Percentiles rank a stretch among this genome's conserved stretches.
Conservation (phyloP, 2,329 filamentous ascomycete genomes). For the Colletotrichum coccodes region DNA sequence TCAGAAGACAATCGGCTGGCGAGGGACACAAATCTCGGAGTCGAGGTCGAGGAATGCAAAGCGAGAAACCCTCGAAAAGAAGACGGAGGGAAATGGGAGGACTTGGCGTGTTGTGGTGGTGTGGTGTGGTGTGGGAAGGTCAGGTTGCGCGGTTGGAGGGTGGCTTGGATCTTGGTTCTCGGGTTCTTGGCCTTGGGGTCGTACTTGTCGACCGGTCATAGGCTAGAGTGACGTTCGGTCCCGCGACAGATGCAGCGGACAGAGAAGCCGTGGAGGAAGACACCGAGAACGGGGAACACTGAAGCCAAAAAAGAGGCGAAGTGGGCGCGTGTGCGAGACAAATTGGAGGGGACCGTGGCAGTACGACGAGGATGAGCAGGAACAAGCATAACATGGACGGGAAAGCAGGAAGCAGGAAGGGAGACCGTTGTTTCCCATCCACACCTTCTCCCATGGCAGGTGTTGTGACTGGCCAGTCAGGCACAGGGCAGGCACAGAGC, state of each 20-base stretch:
- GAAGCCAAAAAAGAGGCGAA: not conserved
- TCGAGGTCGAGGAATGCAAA: not conserved
- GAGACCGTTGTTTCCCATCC: slow-evolving; percentile 15
- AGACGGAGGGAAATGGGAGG: not conserved
- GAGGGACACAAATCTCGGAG: not conserved
- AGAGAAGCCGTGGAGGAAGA: not conserved
- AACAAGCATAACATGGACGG: not conserved
- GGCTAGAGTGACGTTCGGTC: not conserved
- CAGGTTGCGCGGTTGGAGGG: not conserved
- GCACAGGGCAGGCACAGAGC: not conserved
- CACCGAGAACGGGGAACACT: not conserved
- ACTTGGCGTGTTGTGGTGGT: not conserved
- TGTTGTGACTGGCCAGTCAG: not conserved
- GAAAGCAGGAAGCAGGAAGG: slow-evolving; percentile 10
- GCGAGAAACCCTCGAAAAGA: not conserved
- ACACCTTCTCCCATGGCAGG: not conserved
- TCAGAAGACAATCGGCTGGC: not conserved
- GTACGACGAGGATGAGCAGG: not conserved
- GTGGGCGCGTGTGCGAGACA: slow-evolving; percentile 8
- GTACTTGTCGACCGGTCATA: not conserved
- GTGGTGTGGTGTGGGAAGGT: not conserved
- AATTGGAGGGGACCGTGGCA: not conserved
- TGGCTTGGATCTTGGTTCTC: slow-evolving; percentile 26
- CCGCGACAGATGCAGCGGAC: not conserved
- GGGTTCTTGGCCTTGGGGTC: slow-evolving; percentile 31